These are phyloP conservation scores for Monosporascus sp. DNA, from an alignment of 2,329 filamentous ascomycete species.

Conservation along the genomic window DNA sequence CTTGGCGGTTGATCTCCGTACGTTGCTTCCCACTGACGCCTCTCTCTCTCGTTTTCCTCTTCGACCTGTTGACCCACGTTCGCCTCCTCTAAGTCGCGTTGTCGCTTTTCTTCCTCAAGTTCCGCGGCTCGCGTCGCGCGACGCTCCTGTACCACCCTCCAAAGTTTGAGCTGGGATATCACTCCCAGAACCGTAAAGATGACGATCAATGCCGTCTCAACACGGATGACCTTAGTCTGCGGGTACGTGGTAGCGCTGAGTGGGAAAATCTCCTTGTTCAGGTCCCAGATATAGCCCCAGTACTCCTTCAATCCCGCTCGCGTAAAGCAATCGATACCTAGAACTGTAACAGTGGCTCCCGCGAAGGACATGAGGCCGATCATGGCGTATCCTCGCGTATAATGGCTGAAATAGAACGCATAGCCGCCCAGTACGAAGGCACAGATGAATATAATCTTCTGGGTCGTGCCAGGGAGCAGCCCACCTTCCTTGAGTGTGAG, in stretches of 20 bases:
- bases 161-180: conserved; percentile 79
- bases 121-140: conserved; percentile 49
- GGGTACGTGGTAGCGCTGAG: conserved; percentile 74
- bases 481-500: conserved; percentile 73
- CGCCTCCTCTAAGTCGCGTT: conserved; percentile 56
- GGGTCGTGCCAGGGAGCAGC: conserved; percentile 55
- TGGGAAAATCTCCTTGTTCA: conserved; percentile 79
- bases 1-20: conserved; percentile 55
- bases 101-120: conserved; percentile 40
- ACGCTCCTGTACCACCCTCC: conserved; percentile 70
- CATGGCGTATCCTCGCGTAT: conserved; percentile 72
- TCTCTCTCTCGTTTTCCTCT: conserved; percentile 55
- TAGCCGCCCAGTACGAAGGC: conserved; percentile 65
- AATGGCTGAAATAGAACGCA: conserved; percentile 71
- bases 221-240: conserved; percentile 77
- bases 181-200: conserved; percentile 71
- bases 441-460: conserved; percentile 71
- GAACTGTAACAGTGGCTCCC: conserved; percentile 71
- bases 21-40: conserved; percentile 68
- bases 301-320: conserved; percentile 92
- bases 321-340: conserved; percentile 90
- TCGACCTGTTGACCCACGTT: conserved; percentile 65
- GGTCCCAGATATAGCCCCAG: conserved; percentile 84
- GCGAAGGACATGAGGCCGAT: conserved; percentile 74
- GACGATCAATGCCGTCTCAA: conserved; percentile 75